A percentile compares a stretch with the other conserved stretches of the same genome.
phyloP scores from a whole-genome alignment of 2,329 filamentous ascomycete genomes.

The Ascocoryne sarcoides region DNA sequence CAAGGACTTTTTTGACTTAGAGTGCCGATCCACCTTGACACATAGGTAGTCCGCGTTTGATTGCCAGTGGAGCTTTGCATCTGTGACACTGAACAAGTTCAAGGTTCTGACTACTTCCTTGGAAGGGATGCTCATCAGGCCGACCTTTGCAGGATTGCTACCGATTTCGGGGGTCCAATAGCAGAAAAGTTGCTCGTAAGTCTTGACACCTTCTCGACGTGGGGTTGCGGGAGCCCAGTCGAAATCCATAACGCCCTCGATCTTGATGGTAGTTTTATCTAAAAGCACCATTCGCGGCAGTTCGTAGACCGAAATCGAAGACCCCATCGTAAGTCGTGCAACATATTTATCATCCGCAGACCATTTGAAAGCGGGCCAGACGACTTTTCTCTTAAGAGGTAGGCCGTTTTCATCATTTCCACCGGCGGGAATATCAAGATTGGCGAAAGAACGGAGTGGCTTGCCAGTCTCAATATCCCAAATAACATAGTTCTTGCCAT shows the following conservation, averaged over 20 bases:
- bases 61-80: conserved; percentile 98
- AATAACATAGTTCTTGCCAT: conserved; percentile 98
- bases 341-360: conserved; percentile 96
- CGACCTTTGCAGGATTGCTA: conserved; percentile 95
- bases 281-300: conserved; percentile 81
- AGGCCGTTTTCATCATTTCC: conserved; percentile 51
- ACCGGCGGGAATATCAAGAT: conserved; percentile 67
- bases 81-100: conserved; percentile 96
- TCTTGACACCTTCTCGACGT: conserved; percentile 76
- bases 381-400: conserved; percentile 78
- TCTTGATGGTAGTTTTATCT: conserved; percentile 88
- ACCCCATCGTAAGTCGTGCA: conserved; percentile 77
- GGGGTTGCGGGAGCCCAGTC: conserved; percentile 89
- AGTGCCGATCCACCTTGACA: conserved; percentile 97
- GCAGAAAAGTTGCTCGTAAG: conserved; percentile 90
- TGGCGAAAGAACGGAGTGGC: conserved; percentile 87
- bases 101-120: conserved; percentile 91
- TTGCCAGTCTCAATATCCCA: conserved; percentile 91
- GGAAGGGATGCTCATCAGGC: conserved; percentile 88
- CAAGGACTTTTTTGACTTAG: conserved; percentile 97
- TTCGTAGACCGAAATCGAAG: conserved; percentile 88
- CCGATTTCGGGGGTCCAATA: conserved; percentile 99
- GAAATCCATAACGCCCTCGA: conserved; percentile 94
- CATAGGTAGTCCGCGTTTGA: conserved; percentile 89
- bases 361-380: conserved; percentile 99